Base-by-base conservation (phyloP, 768 basidiomycete genomes). In the Daedaleopsis sinensis region DNA sequence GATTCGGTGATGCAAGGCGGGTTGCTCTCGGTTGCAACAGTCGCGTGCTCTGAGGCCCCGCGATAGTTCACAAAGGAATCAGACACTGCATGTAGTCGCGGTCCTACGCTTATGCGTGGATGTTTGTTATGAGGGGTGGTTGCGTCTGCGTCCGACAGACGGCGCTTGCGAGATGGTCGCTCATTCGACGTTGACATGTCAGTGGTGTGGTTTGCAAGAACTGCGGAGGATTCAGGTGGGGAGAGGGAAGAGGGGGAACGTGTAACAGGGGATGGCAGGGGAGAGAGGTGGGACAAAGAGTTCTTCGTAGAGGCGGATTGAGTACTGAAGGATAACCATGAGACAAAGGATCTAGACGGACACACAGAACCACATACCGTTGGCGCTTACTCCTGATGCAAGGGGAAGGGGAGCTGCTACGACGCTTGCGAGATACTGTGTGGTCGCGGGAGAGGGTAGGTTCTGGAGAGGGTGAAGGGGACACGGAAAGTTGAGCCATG, bases 61-160 rank as follows among this genome's bases (percentile, higher is more conserved):
- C n/a, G n/a, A n/a, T n/a, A n/a, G n/a, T n/a, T n/a, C n/a, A n/a
- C n/a, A n/a, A 43, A 61, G 1, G 59, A 52, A 27, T 58, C 57
- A 1, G 64, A 65, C 0, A 61, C 64, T 8, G 57, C 56, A n/a
- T 64, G 59, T 12, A 48, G 19, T 1, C 64, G 56, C 5, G 59
- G 52, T 0, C 50, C 51, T 0, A 24, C 11, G n/a, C n/a, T n/a
- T n/a, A n/a, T n/a, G n/a, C n/a, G 21, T 35, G 32, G 10, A 46
- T 43, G 35, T 3, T 32, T 7, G 37, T 49, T 42, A 9, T 42
- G 15, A 3, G 8, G 16, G 6, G 23, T 21, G 39, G 39, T 1
- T 10, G 18, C 21, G 32, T 59, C 58, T 4, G 35, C 18, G 19
- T 57, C 51, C 1, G 63, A 64, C 3, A 42, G 39, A 10, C 58